Conservation (phyloP, 352 stramenopile genomes). For the Phytophthora pini region DNA sequence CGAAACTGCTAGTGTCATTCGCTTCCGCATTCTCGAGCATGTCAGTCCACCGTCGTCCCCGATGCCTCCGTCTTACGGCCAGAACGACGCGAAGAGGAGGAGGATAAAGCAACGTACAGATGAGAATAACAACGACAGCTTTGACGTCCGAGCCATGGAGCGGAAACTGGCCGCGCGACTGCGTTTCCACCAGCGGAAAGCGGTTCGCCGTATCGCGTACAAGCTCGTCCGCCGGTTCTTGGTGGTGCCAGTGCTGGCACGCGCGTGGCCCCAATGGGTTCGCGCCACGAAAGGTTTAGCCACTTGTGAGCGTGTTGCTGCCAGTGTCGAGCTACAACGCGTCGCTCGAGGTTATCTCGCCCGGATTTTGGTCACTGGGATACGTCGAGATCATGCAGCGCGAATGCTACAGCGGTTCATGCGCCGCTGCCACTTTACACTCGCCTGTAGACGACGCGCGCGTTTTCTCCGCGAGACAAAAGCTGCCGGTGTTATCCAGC, state of each 20-base stretch:
- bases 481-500: slow-evolving; percentile 45
- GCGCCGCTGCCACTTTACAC: slow-evolving; percentile 28
- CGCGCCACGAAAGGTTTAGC: slow-evolving; percentile 6
- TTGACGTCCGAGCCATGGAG: slow-evolving; percentile 72
- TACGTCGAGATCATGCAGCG: slow-evolving; percentile 38
- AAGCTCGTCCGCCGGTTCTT: slow-evolving; percentile 48
- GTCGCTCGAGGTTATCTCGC: slow-evolving; percentile 33
- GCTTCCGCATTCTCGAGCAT: slow-evolving; percentile 65
- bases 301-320: slow-evolving; percentile 37
- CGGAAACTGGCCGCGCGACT: slow-evolving; percentile 45
- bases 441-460: slow-evolving; percentile 18
- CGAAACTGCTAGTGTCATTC: slow-evolving; percentile 43
- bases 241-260: slow-evolving; percentile 39
- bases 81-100: slow-evolving; percentile 16
- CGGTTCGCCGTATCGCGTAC: slow-evolving; percentile 40
- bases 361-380: slow-evolving; percentile 4
- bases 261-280: slow-evolving; percentile 47
- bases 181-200: slow-evolving; percentile 38
- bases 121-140: slow-evolving; percentile 21
- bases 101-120: slow-evolving; percentile 10
- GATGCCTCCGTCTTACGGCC: neutral
- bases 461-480: slow-evolving; percentile 21
- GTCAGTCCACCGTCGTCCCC: slow-evolving; percentile 31
- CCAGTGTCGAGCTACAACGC: slow-evolving; percentile 52
- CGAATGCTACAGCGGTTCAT: slow-evolving; percentile 42